A percentile compares a stretch with the other conserved stretches of the same genome.
Conservation (phyloP, 2,329 filamentous ascomycete species). For the Cercospora zeina region DNA sequence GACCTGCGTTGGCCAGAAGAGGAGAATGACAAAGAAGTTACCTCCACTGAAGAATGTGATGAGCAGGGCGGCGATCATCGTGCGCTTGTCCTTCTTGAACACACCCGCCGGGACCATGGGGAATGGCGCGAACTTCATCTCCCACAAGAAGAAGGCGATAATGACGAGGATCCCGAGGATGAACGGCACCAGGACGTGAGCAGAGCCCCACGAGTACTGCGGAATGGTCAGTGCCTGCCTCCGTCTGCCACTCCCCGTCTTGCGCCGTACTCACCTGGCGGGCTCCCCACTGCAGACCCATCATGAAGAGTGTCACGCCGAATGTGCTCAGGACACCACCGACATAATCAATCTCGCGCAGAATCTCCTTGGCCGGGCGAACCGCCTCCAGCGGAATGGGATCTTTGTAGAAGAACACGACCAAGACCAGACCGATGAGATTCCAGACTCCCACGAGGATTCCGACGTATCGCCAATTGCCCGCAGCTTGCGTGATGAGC, state of each 20-base stretch:
- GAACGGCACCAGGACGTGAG: conserved; percentile 40
- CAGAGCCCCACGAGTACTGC: conserved; percentile 39
- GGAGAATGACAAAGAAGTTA: conserved; percentile 46
- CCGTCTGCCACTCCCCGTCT: too few relatives aligned
- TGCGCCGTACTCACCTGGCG: conserved; percentile 26
- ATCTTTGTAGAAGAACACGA: conserved; percentile 56
- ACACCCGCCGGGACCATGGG: conserved; percentile 41
- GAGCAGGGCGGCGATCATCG: conserved; percentile 41
- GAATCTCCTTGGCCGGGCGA: conserved; percentile 45
- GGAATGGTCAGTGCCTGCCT: conserved; percentile 8
- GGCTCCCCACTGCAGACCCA: conserved; percentile 43
- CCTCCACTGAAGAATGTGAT: conserved; percentile 46
- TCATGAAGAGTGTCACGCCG: conserved; percentile 55
- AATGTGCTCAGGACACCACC: conserved; percentile 55
- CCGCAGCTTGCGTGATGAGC: conserved; percentile 52
- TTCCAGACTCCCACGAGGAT: conserved; percentile 56
- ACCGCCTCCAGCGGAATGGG: conserved; percentile 47
- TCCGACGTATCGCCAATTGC: conserved; percentile 58
- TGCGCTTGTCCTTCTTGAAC: conserved; percentile 39
- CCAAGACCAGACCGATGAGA: conserved; percentile 54
- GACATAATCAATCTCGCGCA: conserved; percentile 54
- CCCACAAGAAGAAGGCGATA: conserved; percentile 40
- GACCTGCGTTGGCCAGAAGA: conserved; percentile 65
- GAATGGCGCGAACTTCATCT: conserved; percentile 35
- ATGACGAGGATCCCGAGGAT: conserved; percentile 39